phyloP scores from a whole-genome alignment of 176 grass and related monocot genomes.

The Zizania latifolia region DNA sequence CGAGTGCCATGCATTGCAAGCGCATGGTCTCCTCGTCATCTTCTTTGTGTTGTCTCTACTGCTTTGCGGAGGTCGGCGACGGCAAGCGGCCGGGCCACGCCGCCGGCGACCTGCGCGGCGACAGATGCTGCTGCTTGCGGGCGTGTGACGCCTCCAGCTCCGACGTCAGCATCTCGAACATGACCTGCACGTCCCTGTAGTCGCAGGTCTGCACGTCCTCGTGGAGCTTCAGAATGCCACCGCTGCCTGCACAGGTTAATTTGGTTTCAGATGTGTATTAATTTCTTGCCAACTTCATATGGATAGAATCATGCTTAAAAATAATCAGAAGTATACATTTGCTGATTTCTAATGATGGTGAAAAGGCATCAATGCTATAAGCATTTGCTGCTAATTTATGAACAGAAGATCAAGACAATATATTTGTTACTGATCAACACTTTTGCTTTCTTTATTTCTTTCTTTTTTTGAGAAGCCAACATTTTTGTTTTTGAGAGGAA shows the following conservation, averaged over 20 bases:
- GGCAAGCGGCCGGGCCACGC: conserved; percentile 6
- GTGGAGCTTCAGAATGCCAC: conserved; percentile 63
- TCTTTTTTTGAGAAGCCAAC: not conserved
- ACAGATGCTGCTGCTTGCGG: no score
- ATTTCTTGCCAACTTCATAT: not conserved
- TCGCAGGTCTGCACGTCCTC: conserved; percentile 76
- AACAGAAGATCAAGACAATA: not conserved
- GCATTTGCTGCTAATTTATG: not conserved
- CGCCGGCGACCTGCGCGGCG: not conserved
- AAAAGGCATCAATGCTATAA: not conserved
- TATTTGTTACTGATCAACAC: not conserved
- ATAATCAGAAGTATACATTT: not conserved
- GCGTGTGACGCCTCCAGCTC: conserved; percentile 44
- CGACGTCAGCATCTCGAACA: conserved; percentile 83
- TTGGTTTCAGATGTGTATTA: not conserved
- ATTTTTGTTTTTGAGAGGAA: not conserved
- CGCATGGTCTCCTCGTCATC: not conserved
- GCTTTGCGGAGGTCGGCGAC: not conserved
- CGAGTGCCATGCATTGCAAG: not conserved
- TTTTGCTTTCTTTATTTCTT: not conserved
- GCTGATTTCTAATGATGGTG: not conserved
- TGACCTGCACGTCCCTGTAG: conserved; percentile 86
- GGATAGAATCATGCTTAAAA: not conserved
- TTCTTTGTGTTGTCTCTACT: conserved; percentile 6
- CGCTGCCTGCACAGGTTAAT: conserved; percentile 41